A percentile compares a stretch with the other conserved stretches of the same genome.
Evolutionary conservation across 2,329 filamentous ascomycete genomes (phyloP).

Genomic region (Aspergillus fructus): DNA sequence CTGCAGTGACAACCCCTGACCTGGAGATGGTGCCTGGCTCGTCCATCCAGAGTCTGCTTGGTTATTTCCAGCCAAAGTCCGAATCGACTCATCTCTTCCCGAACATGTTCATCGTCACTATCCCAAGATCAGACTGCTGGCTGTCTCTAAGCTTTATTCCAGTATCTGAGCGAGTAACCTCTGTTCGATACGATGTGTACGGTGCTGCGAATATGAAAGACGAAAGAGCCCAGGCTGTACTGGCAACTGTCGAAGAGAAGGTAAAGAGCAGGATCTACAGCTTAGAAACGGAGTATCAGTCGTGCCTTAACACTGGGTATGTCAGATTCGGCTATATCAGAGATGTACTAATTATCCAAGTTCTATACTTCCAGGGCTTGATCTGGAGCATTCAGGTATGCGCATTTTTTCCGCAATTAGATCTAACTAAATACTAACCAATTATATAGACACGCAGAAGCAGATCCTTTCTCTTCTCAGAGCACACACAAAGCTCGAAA

Average conservation of each 20-base stretch:
- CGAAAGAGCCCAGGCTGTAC: neutral
- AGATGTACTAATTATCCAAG: neutral
- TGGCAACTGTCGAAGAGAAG: neutral
- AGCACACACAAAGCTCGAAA: constrained; percentile 26
- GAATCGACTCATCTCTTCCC: constrained; percentile 22
- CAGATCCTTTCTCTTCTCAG: constrained; percentile 21
- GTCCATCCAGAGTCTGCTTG: neutral
- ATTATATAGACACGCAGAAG: neutral
- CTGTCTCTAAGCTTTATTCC: constrained; percentile 29
- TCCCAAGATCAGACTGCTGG: constrained; percentile 21
- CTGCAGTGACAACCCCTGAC: neutral
- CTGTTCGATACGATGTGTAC: constrained; percentile 34
- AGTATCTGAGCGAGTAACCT: constrained; percentile 23
- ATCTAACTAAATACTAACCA: too few relatives aligned
- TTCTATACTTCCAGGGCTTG: neutral
- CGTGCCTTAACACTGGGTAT: constrained; percentile 2
- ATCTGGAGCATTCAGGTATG: constrained; percentile 2
- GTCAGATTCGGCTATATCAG: neutral
- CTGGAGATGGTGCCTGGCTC: neutral
- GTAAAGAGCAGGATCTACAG: constrained; percentile 3
- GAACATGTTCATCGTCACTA: constrained; percentile 21
- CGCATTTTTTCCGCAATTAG: neutral
- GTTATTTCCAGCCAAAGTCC: neutral
- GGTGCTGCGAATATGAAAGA: neutral
- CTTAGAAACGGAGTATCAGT: constrained; percentile 20